Percentiles rank a stretch among this genome's conserved stretches.
Conservation (phyloP, 2,329 filamentous ascomycete genomes). For the Escovopsis sp. region DNA sequence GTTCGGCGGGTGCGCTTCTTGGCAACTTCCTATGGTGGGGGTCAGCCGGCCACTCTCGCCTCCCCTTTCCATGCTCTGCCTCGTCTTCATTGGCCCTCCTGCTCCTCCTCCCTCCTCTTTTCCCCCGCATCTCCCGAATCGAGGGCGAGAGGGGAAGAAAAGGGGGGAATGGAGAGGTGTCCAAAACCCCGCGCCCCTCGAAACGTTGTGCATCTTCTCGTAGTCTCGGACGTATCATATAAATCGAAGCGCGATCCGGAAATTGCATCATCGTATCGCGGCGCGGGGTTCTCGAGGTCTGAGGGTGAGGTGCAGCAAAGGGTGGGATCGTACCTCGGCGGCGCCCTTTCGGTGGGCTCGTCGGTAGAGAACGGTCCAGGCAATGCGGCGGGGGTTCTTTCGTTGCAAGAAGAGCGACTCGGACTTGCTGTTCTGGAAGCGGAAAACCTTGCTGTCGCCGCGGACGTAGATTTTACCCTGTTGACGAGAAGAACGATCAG, state of each 20-base stretch:
- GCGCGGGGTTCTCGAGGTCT: slow-evolving; percentile 1
- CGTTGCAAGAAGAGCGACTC: slow-evolving; percentile 99
- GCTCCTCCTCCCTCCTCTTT: too few species aligned
- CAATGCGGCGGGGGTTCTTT: slow-evolving; percentile 99
- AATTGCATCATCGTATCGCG: background rate
- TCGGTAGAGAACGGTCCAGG: slow-evolving; percentile 96
- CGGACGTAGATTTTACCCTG: slow-evolving; percentile 99
- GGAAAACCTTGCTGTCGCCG: slow-evolving; percentile 99
- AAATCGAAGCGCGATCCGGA: too few species aligned
- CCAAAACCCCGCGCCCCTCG: too few species aligned
- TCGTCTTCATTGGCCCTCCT: too few species aligned
- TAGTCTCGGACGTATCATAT: too few species aligned
- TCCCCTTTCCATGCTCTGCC: too few species aligned
- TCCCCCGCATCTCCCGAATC: too few species aligned
- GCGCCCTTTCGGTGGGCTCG: slow-evolving; percentile 99
- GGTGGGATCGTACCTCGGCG: slow-evolving; percentile 68
- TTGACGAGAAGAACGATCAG: slow-evolving; percentile 10
- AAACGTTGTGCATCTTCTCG: too few species aligned
- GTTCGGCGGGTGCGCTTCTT: slow-evolving; percentile 98
- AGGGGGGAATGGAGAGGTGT: background rate
- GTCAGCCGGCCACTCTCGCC: slow-evolving; percentile 19
- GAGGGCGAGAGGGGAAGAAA: too few species aligned
- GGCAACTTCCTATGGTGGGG: slow-evolving; percentile 71
- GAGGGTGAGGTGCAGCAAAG: too few species aligned
- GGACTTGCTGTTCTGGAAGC: slow-evolving; percentile 99